Base-by-base conservation (phyloP, 352 stramenopile species). In the Phytophthora uliginosa region DNA sequence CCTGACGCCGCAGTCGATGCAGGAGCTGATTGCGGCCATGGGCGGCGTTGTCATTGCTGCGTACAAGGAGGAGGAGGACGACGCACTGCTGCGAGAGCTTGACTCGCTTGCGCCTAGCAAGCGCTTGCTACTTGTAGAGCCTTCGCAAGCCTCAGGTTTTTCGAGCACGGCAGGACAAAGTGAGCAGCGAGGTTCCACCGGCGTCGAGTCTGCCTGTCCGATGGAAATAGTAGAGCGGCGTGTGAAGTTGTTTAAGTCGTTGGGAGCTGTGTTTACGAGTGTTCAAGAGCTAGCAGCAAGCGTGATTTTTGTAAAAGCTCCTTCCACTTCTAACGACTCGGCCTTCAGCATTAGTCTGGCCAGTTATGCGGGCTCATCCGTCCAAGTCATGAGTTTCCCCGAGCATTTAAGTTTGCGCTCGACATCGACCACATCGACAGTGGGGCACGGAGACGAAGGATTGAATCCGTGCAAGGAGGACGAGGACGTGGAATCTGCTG, bases 261-360 rank as follows among this genome's bases (percentile, higher is more conserved):
- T 94, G 45, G 75, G 78, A 5, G 86, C 85, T 28, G 73, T 84
- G 8, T 95, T 96, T 54, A 86, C 85, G n/a, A 92, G 81, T 33
- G 82, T 95, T 42, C 89, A 95, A 68, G 89, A 95, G 54, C 79
- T 97, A 12, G 89, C 89, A 1, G 86, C 83, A 8, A 95, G 88
- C 68, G 85, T 97, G 28, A 91, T 97, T 67, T 95, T 95, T 53
- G 87, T 89, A 2, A 94, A 94, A 47, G 53, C 83, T 8, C 90
- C 87, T n/a, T 77, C 70, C 26, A 45, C 79, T 51, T 64, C 81
- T 2, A 90, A 76, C 50, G 83, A 93, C 47, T 79, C 74, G 12
- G 78, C 82, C 17, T 95, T 95, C 61, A 92, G 82, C 63, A 93
- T 68, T 63, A 93, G 76, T 7, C 74, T 95, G 22, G 84, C 84